Evolutionary conservation across 192 early-diverging fungal genomes (phyloP).

Genomic region (Martensiomyces pterosporus): DNA sequence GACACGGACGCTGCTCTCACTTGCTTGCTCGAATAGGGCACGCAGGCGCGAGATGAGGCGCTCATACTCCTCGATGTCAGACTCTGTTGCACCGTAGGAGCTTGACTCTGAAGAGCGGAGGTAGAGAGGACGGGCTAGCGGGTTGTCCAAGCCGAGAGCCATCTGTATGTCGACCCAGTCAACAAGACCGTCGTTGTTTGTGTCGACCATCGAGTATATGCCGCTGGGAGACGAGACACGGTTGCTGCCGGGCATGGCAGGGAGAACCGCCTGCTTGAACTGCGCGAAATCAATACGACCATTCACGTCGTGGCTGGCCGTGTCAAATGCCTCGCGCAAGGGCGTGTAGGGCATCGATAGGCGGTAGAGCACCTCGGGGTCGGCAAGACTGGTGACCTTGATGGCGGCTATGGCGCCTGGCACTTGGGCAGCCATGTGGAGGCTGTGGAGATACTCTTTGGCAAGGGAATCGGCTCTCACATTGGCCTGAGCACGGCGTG

Average conservation of each 20-base stretch:
- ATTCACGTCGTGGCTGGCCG: constrained; percentile 50
- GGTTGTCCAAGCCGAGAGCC: constrained; percentile 62
- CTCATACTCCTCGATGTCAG: constrained; percentile 70
- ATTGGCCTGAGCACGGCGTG: constrained; percentile 53
- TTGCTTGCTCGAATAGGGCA: constrained; percentile 60
- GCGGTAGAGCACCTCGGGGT: constrained; percentile 69
- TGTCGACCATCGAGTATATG: constrained; percentile 49
- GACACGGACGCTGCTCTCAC: constrained; percentile 60
- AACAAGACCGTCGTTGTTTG: constrained; percentile 52
- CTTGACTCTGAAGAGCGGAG: constrained; percentile 15
- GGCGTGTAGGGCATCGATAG: constrained; percentile 53
- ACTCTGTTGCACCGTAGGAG: constrained; percentile 38
- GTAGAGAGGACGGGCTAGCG: constrained; percentile 51
- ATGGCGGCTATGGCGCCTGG: constrained; percentile 76
- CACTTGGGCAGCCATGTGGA: constrained; percentile 64
- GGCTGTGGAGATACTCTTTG: constrained; percentile 63
- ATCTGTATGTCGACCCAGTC: constrained; percentile 65
- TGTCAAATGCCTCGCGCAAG: constrained; percentile 45
- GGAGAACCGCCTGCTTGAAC: constrained; percentile 36
- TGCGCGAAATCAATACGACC: constrained; percentile 53
- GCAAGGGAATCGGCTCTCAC: constrained; percentile 63
- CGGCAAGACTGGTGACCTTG: constrained; percentile 82
- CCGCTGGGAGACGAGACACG: constrained; percentile 29
- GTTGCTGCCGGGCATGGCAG: constrained; percentile 26
- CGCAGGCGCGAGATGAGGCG: constrained; percentile 68